These are phyloP conservation scores for Diaporthe sp. DNA, from an alignment of 2,329 filamentous ascomycete species.

Conservation along the genomic window DNA sequence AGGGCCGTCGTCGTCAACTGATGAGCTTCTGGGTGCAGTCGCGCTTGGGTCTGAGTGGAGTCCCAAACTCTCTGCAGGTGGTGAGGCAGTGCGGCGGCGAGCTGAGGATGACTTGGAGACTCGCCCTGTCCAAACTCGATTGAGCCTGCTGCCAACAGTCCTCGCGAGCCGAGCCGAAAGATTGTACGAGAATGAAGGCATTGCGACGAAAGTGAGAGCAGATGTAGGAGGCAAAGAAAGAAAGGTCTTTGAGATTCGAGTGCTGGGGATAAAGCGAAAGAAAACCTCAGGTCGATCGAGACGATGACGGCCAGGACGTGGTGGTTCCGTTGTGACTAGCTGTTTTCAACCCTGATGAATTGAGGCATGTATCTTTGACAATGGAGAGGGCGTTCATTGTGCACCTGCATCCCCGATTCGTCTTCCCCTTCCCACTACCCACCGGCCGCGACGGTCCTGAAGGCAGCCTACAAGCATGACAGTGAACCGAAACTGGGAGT, in stretches of 20 bases:
- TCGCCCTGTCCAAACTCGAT: constrained; percentile 29
- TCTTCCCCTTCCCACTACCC: constrained; percentile 8
- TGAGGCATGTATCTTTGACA: constrained; percentile 25
- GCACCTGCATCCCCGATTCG: constrained; percentile 6
- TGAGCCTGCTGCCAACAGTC: constrained; percentile 1
- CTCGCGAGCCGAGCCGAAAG: constrained; percentile 25
- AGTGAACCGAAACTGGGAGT: constrained; percentile 12
- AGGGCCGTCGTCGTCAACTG: background rate
- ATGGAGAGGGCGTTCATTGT: constrained; percentile 2
- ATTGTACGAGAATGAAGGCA: constrained; percentile 35
- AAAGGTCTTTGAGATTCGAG: constrained; percentile 13
- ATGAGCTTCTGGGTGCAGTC: background rate
- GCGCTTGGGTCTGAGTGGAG: background rate
- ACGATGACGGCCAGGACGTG: constrained; percentile 2
- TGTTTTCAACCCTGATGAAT: constrained; percentile 6
- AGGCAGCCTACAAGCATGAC: constrained; percentile 29
- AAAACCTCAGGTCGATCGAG: constrained; percentile 2
- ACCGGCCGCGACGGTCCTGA: constrained; percentile 12
- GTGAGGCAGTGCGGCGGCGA: background rate
- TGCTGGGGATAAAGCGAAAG: constrained; percentile 7
- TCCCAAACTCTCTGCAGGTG: background rate
- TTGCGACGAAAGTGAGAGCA: background rate
- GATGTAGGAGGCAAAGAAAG: background rate
- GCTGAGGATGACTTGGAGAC: constrained; percentile 24
- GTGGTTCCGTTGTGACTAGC: background rate